phyloP scores from a whole-genome alignment of 257 asterid genomes.

The Echium plantagineum region DNA sequence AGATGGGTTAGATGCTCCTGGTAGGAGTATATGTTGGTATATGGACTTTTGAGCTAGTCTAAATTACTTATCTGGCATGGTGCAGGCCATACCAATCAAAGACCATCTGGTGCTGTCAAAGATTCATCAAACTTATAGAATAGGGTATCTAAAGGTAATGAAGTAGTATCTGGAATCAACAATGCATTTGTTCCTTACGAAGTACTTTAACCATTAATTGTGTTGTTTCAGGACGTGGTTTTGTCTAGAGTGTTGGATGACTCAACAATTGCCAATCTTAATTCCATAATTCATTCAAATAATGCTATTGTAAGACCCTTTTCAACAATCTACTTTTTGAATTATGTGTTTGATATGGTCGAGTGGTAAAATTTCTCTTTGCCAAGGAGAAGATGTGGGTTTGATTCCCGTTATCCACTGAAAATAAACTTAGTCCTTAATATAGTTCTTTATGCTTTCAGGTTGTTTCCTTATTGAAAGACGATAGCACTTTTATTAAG shows the following conservation, averaged over 20 bases:
- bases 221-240: constrained; percentile 65
- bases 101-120: constrained; percentile 66
- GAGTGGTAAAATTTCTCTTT: too few species aligned
- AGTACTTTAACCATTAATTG: constrained; percentile 6
- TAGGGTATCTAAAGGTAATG: constrained; percentile 82
- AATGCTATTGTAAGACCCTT: constrained; percentile 62
- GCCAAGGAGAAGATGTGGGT: too few species aligned
- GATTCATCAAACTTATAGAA: constrained; percentile 89
- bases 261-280: constrained; percentile 53
- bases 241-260: constrained; percentile 77
- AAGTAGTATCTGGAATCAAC: background rate
- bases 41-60: background rate
- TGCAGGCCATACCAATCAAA: constrained; percentile 79
- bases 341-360: background rate
- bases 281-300: constrained; percentile 69
- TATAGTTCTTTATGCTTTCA: constrained; percentile 15
- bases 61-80: constrained; percentile 7
- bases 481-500: constrained; percentile 68
- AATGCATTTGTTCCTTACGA: constrained; percentile 6
- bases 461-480: constrained; percentile 86
- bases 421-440: too few species aligned
- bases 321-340: background rate
- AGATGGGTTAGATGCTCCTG: too few species aligned
- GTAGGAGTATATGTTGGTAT: background rate
- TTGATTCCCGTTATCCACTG: too few species aligned